phyloP scores from a whole-genome alignment of 2,329 filamentous ascomycete genomes.

The Epicoccum nigrum region DNA sequence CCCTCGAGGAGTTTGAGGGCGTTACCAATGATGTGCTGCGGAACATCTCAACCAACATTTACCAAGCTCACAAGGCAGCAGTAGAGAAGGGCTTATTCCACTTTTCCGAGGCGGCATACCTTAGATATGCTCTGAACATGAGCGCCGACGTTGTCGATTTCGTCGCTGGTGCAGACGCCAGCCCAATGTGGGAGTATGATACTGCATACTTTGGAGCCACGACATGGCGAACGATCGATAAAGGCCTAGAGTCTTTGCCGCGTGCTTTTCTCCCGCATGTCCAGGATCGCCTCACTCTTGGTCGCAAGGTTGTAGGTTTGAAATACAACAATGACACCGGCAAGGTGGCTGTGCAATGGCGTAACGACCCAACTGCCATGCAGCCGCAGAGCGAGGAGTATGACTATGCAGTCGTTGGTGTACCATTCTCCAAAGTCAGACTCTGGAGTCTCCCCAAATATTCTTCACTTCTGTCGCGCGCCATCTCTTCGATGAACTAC shows the following conservation, averaged over 20 bases:
- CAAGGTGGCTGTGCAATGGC: conserved; percentile 66
- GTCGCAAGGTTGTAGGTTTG: conserved; percentile 63
- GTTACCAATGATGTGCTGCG: conserved; percentile 33
- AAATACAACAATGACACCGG: conserved; percentile 57
- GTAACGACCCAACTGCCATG: conserved; percentile 53
- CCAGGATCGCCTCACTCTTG: conserved; percentile 61
- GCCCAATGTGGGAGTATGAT: conserved; percentile 59
- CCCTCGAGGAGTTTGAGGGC: conserved; percentile 27
- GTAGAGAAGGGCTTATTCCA: conserved; percentile 63
- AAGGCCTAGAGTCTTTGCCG: conserved; percentile 65
- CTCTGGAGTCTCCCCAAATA: conserved; percentile 65
- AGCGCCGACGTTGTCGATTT: conserved; percentile 61
- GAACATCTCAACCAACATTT: conserved; percentile 56
- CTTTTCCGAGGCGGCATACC: conserved; percentile 69
- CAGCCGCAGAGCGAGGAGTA: conserved; percentile 58
- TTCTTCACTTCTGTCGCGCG: conserved; percentile 56
- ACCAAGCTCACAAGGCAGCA: conserved; percentile 60
- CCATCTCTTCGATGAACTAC: conserved; percentile 59
- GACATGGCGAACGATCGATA: conserved; percentile 69
- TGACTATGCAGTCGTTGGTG: conserved; percentile 71
- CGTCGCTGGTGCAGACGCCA: conserved; percentile 46
- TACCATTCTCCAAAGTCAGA: conserved; percentile 68
- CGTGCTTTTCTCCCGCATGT: conserved; percentile 68
- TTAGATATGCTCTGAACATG: conserved; percentile 64
- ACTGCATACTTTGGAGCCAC: conserved; percentile 64